phyloP scores from a whole-genome alignment of 2,329 filamentous ascomycete genomes.

The Monascus ruber region DNA sequence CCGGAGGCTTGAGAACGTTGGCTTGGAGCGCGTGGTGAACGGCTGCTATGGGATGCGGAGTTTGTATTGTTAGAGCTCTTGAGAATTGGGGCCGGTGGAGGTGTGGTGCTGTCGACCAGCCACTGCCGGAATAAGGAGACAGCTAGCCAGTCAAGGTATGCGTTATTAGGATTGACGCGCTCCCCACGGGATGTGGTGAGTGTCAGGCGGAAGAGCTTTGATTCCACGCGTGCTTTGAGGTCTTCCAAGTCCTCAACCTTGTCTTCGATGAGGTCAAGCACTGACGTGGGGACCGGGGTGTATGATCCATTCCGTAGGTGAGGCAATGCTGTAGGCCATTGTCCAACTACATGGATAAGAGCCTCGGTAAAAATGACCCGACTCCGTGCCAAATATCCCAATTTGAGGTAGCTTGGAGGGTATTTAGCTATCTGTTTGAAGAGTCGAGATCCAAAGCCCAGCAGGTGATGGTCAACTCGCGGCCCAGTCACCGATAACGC shows the following conservation, averaged over 20 bases:
- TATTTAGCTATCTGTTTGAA: slow-evolving; percentile 98
- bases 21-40: background rate
- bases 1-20: slow-evolving; percentile 6
- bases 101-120: slow-evolving; percentile 80
- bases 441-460: slow-evolving; percentile 79
- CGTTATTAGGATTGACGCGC: slow-evolving; percentile 64
- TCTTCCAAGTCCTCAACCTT: slow-evolving; percentile 90
- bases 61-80: slow-evolving; percentile 18
- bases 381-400: slow-evolving; percentile 75
- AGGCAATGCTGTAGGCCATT: slow-evolving; percentile 74
- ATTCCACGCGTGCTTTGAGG: slow-evolving; percentile 65
- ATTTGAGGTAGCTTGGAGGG: slow-evolving; percentile 78
- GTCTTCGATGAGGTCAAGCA: slow-evolving; percentile 84
- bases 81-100: slow-evolving; percentile 46
- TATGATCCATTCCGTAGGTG: slow-evolving; percentile 52
- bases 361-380: slow-evolving; percentile 79
- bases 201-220: slow-evolving; percentile 67
- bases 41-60: slow-evolving; percentile 1
- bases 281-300: slow-evolving; percentile 54
- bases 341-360: slow-evolving; percentile 83
- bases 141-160: slow-evolving; percentile 81
- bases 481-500: slow-evolving; percentile 78
- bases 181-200: slow-evolving; percentile 72
- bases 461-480: slow-evolving; percentile 81
- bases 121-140: slow-evolving; percentile 83